Base-by-base conservation (phyloP, 352 stramenopile genomes). In the Pilasporangium apinafurcum region DNA sequence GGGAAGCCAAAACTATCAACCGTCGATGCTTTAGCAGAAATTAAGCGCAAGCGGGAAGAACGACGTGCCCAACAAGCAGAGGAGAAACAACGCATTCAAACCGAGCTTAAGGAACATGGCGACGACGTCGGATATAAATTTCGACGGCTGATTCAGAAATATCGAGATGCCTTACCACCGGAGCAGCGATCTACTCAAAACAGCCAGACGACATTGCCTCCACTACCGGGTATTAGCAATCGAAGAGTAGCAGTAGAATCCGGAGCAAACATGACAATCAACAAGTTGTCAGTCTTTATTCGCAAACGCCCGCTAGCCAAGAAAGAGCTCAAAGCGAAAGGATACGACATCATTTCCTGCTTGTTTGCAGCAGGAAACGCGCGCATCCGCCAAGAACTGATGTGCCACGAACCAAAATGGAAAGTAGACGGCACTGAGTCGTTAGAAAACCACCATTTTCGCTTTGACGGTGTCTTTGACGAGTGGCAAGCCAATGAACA, bases 401-500 rank as follows among this genome's bases (percentile, higher is more conserved):
- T 83, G n/a, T 76, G 72, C 26, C 78, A 90, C 49, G 78, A 87
- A 48, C 74, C 74, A 4, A 84, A 87, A 53, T 55, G 81, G 14
- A 81, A 75, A 51, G 74, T 90, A 2, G 74, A 87, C 44, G 83
- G 71, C 48, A 79, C 66, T 5, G 71, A 83, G 47, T 55, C 72
- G 26, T 56, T 87, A 3, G 78, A 87, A 41, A 76, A 87, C 48
- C 78, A 90, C 50, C 20, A 59, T 25, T 87, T 92, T 48, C 64
- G 45, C 16, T 87, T 92, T 51, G 79, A 87, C 34, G 74, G 75
- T 4, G 83, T 95, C 1, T 99, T 99, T 55, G 83, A 96, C 53
- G 95, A 98, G 42, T 53, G 72, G 6, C 68, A 82, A 28, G 75
- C 69, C 21, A 99, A 95, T 24, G 79, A 92, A 30, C 64, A 96